Base-by-base conservation (phyloP, 495 filamentous ascomycete genomes). In the Venustampulla echinocandica region DNA sequence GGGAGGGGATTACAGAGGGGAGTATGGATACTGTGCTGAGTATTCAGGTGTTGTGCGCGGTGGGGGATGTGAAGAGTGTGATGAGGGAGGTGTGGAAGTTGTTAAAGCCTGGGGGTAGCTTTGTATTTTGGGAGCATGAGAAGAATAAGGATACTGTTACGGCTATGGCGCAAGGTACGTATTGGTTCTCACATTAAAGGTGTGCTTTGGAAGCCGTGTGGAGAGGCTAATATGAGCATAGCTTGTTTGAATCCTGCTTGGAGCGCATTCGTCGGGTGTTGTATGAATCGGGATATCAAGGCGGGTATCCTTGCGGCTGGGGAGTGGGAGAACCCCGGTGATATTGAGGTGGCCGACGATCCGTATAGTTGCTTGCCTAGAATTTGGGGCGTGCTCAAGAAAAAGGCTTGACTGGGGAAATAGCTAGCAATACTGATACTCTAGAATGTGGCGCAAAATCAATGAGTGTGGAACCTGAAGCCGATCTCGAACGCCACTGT, bases 31-130 rank as follows among this genome's bases (percentile, higher is more conserved):
- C 76, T 19, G 62, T 78, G 10, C 54, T 80, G n/a, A 69, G 74
- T 1, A 69, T 61, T 32, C 66, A 75, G 42, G 70, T 72, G 2
- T 50, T 80, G 1, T 77, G 79, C 39, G 69, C 75, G 1, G 77
- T 75, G 1, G 57, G 61, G 20, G 62, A 62, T 7, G 64, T 75
- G 44, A 50, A 57, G 22, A 55, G 62, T 10, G 76, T 73, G 1
- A 69, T 79, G 65, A 44, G 53, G 7, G 68, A 74, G 32, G 59
- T 65, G 1, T 61, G 64, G 0, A 48, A 44, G 1, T 42, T 72
- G 14, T 47, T 74, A 24, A 68, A 63, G 32, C 53, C 53, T 19
- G 49, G 49, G 14, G 53, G 40, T 7, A 61, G 57, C 17, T 63
- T 72, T 42, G 51, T 72, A 7, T 68, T 72, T 44, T 70, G 65